A percentile compares a stretch with the other conserved stretches of the same genome.
phyloP scores from a whole-genome alignment of 345 rosid genomes.

The Eucalyptus virginea region DNA sequence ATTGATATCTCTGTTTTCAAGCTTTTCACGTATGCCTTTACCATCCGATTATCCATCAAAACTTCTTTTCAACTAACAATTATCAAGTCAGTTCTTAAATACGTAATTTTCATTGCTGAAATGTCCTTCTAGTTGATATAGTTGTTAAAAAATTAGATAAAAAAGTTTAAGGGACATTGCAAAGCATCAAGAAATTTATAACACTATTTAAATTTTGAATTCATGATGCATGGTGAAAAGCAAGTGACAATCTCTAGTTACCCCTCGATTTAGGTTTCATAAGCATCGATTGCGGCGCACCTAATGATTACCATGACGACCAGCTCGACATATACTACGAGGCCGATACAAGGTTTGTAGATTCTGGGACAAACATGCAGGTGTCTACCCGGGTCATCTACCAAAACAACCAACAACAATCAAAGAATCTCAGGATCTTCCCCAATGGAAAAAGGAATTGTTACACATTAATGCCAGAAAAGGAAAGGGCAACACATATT shows the following conservation, averaged over 20 bases:
- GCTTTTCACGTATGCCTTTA: background rate
- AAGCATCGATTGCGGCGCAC: constrained; percentile 8
- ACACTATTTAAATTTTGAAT: background rate
- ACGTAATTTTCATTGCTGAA: background rate
- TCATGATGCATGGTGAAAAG: background rate
- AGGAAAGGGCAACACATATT: constrained; percentile 2
- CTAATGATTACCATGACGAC: background rate
- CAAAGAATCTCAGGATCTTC: constrained; percentile 1
- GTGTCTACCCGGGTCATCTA: background rate
- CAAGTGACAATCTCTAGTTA: background rate
- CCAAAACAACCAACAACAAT: fast-evolving
- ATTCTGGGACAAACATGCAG: background rate
- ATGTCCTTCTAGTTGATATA: background rate
- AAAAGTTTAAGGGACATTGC: background rate
- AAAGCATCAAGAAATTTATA: background rate
- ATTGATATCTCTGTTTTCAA: background rate
- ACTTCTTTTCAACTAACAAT: background rate
- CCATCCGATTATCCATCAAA: background rate
- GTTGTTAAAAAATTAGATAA: background rate
- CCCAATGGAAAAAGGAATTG: constrained; percentile 19
- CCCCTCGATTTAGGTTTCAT: background rate
- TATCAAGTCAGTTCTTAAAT: background rate
- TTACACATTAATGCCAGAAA: constrained; percentile 1
- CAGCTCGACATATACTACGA: background rate
- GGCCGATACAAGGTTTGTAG: background rate